These are phyloP conservation scores for Spathaspora sp. DNA, from an alignment of 805 yeast genomes.

Conservation along the genomic window DNA sequence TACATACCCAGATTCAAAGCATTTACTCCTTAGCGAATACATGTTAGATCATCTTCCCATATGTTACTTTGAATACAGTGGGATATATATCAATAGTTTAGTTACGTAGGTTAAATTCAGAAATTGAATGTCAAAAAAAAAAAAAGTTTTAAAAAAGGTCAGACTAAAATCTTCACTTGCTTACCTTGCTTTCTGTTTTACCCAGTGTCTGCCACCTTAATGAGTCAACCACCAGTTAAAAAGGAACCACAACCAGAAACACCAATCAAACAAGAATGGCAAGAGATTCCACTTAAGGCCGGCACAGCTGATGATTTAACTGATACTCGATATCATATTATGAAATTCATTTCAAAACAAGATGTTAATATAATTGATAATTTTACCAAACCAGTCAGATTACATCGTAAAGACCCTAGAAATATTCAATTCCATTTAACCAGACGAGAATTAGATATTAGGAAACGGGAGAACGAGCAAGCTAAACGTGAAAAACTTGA, in stretches of 20 bases:
- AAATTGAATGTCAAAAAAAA: background rate
- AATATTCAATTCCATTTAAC: conserved; percentile 84
- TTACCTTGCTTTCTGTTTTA: background rate
- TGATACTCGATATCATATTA: conserved; percentile 71
- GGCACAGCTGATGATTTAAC: conserved; percentile 69
- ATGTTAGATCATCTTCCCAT: too few relatives aligned
- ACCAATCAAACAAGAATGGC: conserved; percentile 29
- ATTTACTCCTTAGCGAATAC: too few relatives aligned
- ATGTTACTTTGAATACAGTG: too few relatives aligned
- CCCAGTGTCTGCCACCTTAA: background rate
- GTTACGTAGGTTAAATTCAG: too few relatives aligned
- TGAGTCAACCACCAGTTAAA: background rate
- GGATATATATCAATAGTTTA: too few relatives aligned
- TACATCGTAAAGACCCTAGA: conserved; percentile 92
- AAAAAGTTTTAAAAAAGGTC: background rate
- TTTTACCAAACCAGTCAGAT: conserved; percentile 78
- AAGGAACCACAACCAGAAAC: conserved; percentile 1
- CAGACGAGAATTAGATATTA: conserved; percentile 66
- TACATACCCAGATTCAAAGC: too few relatives aligned
- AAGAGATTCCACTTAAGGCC: conserved; percentile 62
- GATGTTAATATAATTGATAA: conserved; percentile 67
- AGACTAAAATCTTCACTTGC: background rate
- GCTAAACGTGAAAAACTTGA: conserved; percentile 16
- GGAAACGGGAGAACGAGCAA: conserved; percentile 35
- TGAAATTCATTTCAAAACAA: conserved; percentile 73